These are phyloP conservation scores for Plasmodium cynomolgi DNA, from an alignment of 169 alveolate species.

Conservation along the genomic window DNA sequence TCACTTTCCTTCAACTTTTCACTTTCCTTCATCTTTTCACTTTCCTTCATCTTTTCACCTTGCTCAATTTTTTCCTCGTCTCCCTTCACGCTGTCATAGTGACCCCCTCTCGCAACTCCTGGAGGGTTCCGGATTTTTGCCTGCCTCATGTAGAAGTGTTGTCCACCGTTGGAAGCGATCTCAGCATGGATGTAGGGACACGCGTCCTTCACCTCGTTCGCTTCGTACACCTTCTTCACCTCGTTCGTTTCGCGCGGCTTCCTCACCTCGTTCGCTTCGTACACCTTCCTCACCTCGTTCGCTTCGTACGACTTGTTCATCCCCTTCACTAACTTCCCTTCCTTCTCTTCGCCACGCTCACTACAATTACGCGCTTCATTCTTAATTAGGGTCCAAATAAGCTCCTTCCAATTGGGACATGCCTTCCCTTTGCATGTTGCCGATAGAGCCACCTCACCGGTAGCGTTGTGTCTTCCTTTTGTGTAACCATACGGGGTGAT, in stretches of 20 bases:
- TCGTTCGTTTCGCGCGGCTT: no score
- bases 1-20: neutral
- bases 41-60: neutral
- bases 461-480: neutral
- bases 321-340: neutral
- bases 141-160: neutral
- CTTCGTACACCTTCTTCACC: neutral
- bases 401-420: neutral
- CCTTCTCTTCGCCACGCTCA: neutral
- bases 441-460: neutral
- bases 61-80: neutral
- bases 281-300: neutral
- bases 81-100: neutral
- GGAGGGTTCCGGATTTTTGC: neutral
- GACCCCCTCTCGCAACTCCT: neutral
- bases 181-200: neutral
- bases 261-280: no score
- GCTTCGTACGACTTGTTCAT: neutral
- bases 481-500: neutral
- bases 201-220: neutral
- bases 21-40: neutral
- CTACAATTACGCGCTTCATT: neutral
- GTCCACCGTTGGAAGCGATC: neutral
- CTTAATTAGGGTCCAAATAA: constrained; percentile 1
- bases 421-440: neutral